These are phyloP conservation scores for Pezicula radicicola DNA, from an alignment of 2,329 filamentous ascomycete species.

Conservation along the genomic window DNA sequence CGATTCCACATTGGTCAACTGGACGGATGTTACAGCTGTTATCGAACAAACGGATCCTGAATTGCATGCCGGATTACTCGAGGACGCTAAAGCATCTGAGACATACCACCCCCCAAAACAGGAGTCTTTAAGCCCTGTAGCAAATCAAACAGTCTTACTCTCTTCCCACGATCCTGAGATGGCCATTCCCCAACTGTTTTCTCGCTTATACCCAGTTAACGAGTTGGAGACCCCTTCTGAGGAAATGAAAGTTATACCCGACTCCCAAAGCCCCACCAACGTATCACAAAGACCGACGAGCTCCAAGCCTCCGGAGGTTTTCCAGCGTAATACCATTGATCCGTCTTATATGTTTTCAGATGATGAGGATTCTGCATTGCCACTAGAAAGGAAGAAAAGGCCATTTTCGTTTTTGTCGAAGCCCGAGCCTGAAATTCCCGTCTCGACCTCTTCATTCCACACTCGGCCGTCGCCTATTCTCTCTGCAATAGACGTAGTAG, in stretches of 20 bases:
- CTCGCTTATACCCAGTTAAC: no score
- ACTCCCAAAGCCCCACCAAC: conserved; percentile 2
- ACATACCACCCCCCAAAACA: conserved; percentile 2
- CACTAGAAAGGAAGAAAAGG: neutral
- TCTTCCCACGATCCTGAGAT: no score
- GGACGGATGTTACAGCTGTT: conserved; percentile 24
- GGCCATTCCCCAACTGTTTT: no score
- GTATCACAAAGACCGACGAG: neutral
- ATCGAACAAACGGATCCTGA: conserved; percentile 24
- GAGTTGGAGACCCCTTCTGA: no score
- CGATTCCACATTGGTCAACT: conserved; percentile 23
- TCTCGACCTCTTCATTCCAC: no score
- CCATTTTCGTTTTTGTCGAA: conserved; percentile 2
- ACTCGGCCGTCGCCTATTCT: no score
- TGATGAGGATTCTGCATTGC: conserved; percentile 27
- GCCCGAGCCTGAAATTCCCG: conserved; percentile 3
- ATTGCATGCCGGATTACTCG: conserved; percentile 21
- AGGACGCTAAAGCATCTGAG: conserved; percentile 13
- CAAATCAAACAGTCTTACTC: neutral
- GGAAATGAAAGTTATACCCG: conserved; percentile 2
- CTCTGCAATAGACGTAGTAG: no score
- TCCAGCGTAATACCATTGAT: conserved; percentile 17
- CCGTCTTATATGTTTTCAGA: conserved; percentile 33
- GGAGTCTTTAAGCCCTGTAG: conserved; percentile 3
- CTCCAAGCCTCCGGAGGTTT: neutral